A percentile compares a stretch with the other conserved stretches of the same genome.
Conservation (phyloP, 2,329 filamentous ascomycete species). For the Colletotrichum australisinense region DNA sequence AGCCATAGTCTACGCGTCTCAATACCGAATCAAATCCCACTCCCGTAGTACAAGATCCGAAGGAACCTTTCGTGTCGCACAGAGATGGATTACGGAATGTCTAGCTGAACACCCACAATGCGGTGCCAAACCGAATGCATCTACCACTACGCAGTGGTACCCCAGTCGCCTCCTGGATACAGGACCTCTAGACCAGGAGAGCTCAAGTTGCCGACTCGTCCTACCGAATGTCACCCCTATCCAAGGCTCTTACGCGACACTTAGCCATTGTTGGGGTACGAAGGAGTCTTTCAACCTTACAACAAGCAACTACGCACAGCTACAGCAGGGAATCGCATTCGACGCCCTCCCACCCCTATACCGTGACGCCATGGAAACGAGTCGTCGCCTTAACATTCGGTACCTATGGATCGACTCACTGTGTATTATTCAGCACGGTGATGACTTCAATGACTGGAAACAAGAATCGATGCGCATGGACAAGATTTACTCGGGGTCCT, state of each 20-base stretch:
- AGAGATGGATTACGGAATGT: neutral
- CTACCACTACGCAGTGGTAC: neutral
- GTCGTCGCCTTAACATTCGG: neutral
- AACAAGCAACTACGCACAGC: neutral
- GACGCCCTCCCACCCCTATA: neutral
- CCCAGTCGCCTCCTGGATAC: neutral
- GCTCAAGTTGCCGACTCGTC: neutral
- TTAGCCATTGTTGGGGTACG: neutral
- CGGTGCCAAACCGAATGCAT: neutral
- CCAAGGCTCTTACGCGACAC: neutral
- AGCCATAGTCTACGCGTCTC: neutral
- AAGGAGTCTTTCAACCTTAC: neutral
- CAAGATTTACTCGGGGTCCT: neutral
- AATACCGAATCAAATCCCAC: neutral
- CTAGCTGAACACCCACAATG: neutral
- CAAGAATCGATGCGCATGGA: neutral
- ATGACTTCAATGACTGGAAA: neutral
- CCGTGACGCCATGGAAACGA: neutral
- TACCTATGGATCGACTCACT: neutral
- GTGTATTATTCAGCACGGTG: neutral
- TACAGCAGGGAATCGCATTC: neutral
- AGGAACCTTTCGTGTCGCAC: neutral
- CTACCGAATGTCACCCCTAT: neutral
- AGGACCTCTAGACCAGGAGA: neutral
- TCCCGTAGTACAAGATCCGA: neutral